Conservation (phyloP, 169 alveolate genomes). For the Eimeria maxima region DNA sequence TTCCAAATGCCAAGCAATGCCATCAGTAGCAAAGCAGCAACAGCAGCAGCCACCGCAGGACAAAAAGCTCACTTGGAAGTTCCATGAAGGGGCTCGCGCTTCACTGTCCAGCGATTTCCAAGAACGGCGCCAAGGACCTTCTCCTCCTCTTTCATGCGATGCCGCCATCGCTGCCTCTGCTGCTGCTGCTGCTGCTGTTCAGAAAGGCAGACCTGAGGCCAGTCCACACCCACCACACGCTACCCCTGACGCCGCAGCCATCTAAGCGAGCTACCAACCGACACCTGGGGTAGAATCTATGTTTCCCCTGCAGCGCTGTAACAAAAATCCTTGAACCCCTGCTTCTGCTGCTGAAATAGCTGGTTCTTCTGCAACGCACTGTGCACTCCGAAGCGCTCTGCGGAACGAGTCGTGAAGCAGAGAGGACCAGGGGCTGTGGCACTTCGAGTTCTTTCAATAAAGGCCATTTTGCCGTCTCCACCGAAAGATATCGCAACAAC, state of each 20-base stretch:
- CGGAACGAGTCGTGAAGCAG: conserved; percentile 53
- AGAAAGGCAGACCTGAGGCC: conserved; percentile 50
- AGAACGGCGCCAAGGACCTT: conserved; percentile 57
- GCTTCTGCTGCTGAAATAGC: conserved; percentile 24
- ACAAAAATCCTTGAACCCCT: too few relatives aligned
- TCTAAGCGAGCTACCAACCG: too few relatives aligned
- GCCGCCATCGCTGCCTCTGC: conserved; percentile 79
- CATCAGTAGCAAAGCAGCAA: not conserved
- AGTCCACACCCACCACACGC: not conserved
- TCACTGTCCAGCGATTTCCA: conserved; percentile 75
- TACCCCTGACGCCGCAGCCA: not conserved
- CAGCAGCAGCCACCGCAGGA: conserved; percentile 1
- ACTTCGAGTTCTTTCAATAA: conserved; percentile 44
- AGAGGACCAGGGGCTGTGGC: conserved; percentile 49
- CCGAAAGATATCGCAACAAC: conserved; percentile 42
- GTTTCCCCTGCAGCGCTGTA: not conserved
- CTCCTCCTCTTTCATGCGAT: conserved; percentile 67
- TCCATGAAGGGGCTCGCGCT: conserved; percentile 60
- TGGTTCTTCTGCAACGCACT: conserved; percentile 43
- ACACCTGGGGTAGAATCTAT: not conserved
- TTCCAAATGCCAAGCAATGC: not conserved
- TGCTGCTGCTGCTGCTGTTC: conserved; percentile 79
- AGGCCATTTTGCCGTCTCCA: conserved; percentile 58
- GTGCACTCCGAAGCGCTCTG: conserved; percentile 70
- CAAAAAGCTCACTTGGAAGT: not conserved